Evolutionary conservation across 2,329 filamentous ascomycete genomes (phyloP), one percentile per base, ranked within the genome.

Genomic region (Colletotrichum abscissum): DNA sequence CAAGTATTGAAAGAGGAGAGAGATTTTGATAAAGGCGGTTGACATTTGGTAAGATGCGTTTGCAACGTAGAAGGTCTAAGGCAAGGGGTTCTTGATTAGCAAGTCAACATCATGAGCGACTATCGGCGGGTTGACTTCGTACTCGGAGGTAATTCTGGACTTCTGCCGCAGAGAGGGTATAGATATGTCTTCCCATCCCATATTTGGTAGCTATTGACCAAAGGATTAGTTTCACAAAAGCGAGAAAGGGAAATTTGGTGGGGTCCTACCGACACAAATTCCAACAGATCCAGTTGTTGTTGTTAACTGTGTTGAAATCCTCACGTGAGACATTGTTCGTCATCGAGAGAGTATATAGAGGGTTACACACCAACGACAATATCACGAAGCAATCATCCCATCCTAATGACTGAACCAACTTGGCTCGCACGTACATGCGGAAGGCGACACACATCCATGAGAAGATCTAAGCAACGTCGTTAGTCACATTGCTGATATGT

Each of bases 331-430:
- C 14, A 4, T 8, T 35, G 9, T 22, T 12, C 42, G 16, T 14
- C 33, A 14, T 14, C 4, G 55, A 65, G 5, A 24, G n/a, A 3
- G 57, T 52, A 4, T n/a, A 75, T 75, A 76, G n/a, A 22, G 30
- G 22, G 42, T 16, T 14, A 69, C 78, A 52, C 76, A 83, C 79
- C 73, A 80, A 70, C 65, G 80, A 81, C 24, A 82, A 60, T 1
- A 81, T 66, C 22, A 84, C 79, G 54, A 82, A 82, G 1, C 82
- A 30, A 72, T 84, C 82, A 62, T 84, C 82, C 79, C 77, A 82
- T 22, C 82, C 81, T 5, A 81, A 66, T 24, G 78, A 78, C 33
- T 72, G 75, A 35, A 81, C 70, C 35, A 77, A 74, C 24, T 63
- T 56, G 28, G 77, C 74, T 16, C 81, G 78, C 7, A 79, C 77